Evolutionary conservation across 2,329 filamentous ascomycete species (phyloP), one percentile per base, ranked within the genome.

Genomic region (Coniochaeta sp.): DNA sequence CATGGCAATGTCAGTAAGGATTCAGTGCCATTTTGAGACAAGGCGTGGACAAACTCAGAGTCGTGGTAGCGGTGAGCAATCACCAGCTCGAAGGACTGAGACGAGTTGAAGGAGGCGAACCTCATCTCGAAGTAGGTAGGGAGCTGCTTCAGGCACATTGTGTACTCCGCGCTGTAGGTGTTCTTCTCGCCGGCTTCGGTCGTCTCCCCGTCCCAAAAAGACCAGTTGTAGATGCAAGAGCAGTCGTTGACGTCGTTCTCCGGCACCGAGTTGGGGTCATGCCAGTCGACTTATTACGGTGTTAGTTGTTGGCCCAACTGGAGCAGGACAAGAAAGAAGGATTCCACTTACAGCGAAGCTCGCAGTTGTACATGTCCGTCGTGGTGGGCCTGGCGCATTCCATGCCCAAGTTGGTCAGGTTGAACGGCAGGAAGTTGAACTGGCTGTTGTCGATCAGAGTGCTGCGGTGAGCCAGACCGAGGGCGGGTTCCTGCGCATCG

Each of bases 191-290:
- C 27, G 16, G 6, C 51, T 53, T 3, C 31, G 14, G 10, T 53
- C 18, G 51, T 56, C 54, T 7, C 50, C 9, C 61, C 59, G 46
- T 63, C 59, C 61, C 61, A 64, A n/a, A n/a, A n/a, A 13, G 33
- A 9, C 59, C 60, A 63, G 6, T 51, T 33, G 14, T 55, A 58
- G 26, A 51, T 28, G 52, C 62, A 65, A 20, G n/a, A 18, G 52
- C 57, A 58, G 2, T 56, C 56, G 0, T 58, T 56, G 20, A 62
- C 53, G 14, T 57, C 56, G 57, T 65, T 65, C 42, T 63, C 53
- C 22, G 40, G 48, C 35, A 61, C 61, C 3, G 62, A 63, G 55
- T 65, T 65, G 31, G 61, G 62, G 52, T 65, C 62, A 42, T 56
- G 57, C 61, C 60, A 63, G 42, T 58, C 42, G 52, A 63, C 62